These are phyloP conservation scores for Candida sakaeoensis DNA, from an alignment of 805 yeast genomes.

Conservation along the genomic window DNA sequence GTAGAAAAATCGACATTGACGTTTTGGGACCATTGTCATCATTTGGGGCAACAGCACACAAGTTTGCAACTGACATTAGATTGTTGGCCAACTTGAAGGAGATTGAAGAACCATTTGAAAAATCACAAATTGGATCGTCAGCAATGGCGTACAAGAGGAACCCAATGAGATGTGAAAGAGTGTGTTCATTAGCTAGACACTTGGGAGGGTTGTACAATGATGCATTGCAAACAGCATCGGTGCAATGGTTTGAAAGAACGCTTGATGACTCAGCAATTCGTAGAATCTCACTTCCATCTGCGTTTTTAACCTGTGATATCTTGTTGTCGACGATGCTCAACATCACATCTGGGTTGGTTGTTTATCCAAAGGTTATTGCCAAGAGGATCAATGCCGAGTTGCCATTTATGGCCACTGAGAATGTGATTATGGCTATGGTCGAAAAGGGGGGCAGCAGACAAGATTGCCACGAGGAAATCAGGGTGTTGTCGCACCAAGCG, in stretches of 20 bases:
- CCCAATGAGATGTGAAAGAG: constrained; percentile 99
- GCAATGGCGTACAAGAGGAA: constrained; percentile 99
- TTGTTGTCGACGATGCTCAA: constrained; percentile 83
- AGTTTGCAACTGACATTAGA: constrained; percentile 96
- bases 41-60: constrained; percentile 94
- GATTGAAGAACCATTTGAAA: constrained; percentile 97
- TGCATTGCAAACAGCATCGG: constrained; percentile 94
- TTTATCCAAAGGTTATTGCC: constrained; percentile 97
- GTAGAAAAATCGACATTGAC: constrained; percentile 96
- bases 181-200: constrained; percentile 96
- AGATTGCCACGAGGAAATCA: constrained; percentile 95
- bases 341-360: constrained; percentile 93
- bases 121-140: constrained; percentile 95
- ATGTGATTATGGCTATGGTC: constrained; percentile 99
- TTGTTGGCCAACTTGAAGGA: constrained; percentile 95
- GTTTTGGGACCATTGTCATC: constrained; percentile 89
- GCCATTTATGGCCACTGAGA: constrained; percentile 99
- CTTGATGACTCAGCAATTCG: constrained; percentile 97
- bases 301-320: constrained; percentile 94
- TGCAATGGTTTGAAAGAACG: constrained; percentile 99
- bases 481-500: constrained; percentile 96
- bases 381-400: constrained; percentile 91
- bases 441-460: constrained; percentile 97
- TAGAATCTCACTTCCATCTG: constrained; percentile 94
- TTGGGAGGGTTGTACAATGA: constrained; percentile 87